Base-by-base conservation (phyloP, 768 basidiomycete genomes). In the Phylloporus rhodoxanthus region DNA sequence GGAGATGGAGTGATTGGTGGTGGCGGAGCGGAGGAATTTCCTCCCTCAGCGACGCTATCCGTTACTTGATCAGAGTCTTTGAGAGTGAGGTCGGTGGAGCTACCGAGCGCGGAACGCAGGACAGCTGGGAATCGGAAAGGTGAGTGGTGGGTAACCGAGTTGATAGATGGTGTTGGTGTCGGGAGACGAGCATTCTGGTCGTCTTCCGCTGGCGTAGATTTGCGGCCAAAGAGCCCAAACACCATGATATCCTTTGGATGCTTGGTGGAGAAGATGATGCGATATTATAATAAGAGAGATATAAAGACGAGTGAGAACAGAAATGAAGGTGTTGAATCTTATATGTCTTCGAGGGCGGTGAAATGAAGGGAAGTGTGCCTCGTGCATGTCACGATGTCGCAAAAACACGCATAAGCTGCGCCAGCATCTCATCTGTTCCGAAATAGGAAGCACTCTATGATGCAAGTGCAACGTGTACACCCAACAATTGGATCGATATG, bases 161-260 rank as follows among this genome's bases (percentile, higher is more conserved):
- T 57, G 29, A 73, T 61, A 15, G 79, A 80, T 0, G 81, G 76
- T 0, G 79, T 75, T 0, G 79, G 77, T 1, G 81, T 82, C 14
- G 78, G 76, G 10, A 77, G 70, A 59, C 78, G 78, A 7, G 56
- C 37, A 21, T 15, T 30, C 11, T 50, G 50, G 26, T 50, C 46
- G 37, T 28, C 36, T 9, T 48, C 51, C 19, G 44, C 32, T 5
- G 57, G 32, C 3, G 51, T 44, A 5, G 60, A 62, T 45, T 70
- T 77, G 52, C 71, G 67, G 9, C 64, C 41, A 50, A 76, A 72
- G 42, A 76, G 66, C 2, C 70, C 61, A 53, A 76, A 75, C 32
- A 75, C 70, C 71, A 73, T 74, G 47, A 14, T 32, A 5, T 17
- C 33, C 28, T 10, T 29, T 29, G 28, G 28, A 29, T 29, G 28